Evolutionary conservation across 1,284 basidiomycete genomes (phyloP).

Genomic region (Ceratobasidium sp.): DNA sequence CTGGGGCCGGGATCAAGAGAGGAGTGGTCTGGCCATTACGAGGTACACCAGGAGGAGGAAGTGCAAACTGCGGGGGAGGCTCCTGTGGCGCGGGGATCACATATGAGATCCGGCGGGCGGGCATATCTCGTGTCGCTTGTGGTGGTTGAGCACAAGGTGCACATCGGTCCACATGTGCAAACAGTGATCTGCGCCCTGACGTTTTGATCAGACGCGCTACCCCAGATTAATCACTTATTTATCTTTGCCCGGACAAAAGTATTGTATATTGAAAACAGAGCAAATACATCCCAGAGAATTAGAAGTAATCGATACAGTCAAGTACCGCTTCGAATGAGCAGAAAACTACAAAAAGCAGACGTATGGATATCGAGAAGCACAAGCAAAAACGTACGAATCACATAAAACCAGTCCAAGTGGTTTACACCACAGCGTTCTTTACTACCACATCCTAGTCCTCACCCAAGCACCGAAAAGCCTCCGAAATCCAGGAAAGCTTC

Average conservation of each 20-base stretch:
- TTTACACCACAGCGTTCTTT: not conserved
- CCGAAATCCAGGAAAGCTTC: constrained; percentile 77
- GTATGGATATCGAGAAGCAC: not conserved
- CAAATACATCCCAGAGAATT: not conserved
- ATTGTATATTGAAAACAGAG: constrained; percentile 2
- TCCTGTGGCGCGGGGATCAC: constrained; percentile 77
- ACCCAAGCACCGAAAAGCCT: constrained; percentile 54
- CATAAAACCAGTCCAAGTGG: not conserved
- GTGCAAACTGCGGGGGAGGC: constrained; percentile 68
- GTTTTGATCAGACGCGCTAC: not conserved
- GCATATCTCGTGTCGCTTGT: constrained; percentile 11
- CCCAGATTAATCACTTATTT: not conserved
- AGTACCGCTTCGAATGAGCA: not conserved
- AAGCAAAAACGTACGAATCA: not conserved
- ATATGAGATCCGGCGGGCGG: constrained; percentile 74
- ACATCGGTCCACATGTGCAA: not conserved
- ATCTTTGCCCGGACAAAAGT: not conserved
- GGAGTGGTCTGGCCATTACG: constrained; percentile 72
- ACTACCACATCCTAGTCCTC: constrained; percentile 7
- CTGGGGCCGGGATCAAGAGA: constrained; percentile 58
- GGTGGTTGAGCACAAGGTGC: constrained; percentile 28
- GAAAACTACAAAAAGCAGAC: not conserved
- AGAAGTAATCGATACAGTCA: constrained; percentile 33
- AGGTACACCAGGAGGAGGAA: constrained; percentile 69
- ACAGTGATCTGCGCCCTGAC: not conserved